Conservation (phyloP, 129 eudicot species). For the Rutidosis leptorrhynchoides region DNA sequence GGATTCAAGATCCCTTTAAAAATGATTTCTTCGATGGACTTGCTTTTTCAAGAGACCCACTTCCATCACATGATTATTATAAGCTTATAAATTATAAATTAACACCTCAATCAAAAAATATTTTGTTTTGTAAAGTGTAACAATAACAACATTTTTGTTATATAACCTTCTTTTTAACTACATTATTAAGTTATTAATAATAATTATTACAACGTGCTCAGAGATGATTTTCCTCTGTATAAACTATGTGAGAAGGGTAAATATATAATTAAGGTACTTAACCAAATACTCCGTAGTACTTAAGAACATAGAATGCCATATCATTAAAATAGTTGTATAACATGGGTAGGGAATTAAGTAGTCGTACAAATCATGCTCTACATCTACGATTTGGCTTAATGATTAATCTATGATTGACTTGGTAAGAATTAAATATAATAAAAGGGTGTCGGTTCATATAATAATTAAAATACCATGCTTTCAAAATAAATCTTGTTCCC, state of each 20-base stretch:
- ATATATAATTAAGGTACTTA: no score
- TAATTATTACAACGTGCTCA: no score
- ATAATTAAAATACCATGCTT: not conserved
- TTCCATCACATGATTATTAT: slow-evolving; percentile 8
- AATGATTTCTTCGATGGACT: not conserved
- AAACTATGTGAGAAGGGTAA: no score
- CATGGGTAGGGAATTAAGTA: slow-evolving; percentile 29
- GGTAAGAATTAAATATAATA: not conserved
- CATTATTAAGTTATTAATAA: no score
- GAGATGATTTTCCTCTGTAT: no score
- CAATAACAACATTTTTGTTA: no score
- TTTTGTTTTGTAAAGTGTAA: no score
- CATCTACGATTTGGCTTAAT: slow-evolving; percentile 32
- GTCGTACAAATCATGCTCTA: slow-evolving; percentile 16
- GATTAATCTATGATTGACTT: slow-evolving; percentile 31
- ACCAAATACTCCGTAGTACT: not conserved
- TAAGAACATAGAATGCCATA: slow-evolving; percentile 18
- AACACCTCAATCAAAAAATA: no score
- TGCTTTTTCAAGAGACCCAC: slow-evolving; percentile 23
- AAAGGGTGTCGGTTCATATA: slow-evolving; percentile 27
- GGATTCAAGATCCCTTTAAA: slow-evolving; percentile 25
- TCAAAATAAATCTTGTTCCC: no score
- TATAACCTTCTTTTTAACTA: no score
- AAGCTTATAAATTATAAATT: no score
- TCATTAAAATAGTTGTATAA: slow-evolving; percentile 12